These are phyloP conservation scores for Galerina sulciceps DNA, from an alignment of 768 basidiomycete species.

Conservation along the genomic window DNA sequence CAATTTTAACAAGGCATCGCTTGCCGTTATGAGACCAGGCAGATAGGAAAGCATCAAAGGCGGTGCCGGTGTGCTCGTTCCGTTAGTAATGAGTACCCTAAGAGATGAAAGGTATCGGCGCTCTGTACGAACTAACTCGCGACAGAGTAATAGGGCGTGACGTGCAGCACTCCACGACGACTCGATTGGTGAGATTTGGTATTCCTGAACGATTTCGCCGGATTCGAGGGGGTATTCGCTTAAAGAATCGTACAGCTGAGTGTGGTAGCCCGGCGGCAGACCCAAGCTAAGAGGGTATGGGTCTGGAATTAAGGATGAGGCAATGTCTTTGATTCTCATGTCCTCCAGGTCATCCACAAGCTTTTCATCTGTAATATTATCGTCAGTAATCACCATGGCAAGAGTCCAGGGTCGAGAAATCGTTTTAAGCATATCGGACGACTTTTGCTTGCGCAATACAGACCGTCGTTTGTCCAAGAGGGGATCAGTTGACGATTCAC, in stretches of 20 bases:
- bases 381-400: constrained; percentile 54
- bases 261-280: constrained; percentile 24
- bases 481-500: not conserved
- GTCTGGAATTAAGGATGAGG: constrained; percentile 8
- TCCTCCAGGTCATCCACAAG: constrained; percentile 52
- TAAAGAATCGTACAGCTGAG: constrained; percentile 28
- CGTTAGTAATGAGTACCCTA: constrained; percentile 35
- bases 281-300: constrained; percentile 16
- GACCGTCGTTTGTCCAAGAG: constrained; percentile 6
- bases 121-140: constrained; percentile 47
- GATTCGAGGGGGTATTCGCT: constrained; percentile 28
- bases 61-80: constrained; percentile 50
- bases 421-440: constrained; percentile 1
- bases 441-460: constrained; percentile 20
- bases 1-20: constrained; percentile 50
- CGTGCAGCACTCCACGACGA: constrained; percentile 41
- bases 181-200: constrained; percentile 14
- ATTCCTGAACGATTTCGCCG: constrained; percentile 17
- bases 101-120: constrained; percentile 44
- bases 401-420: constrained; percentile 40
- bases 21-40: constrained; percentile 52
- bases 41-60: constrained; percentile 56
- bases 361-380: constrained; percentile 53
- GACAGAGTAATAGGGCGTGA: constrained; percentile 40
- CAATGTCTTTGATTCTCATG: constrained; percentile 32